Evolutionary conservation across 768 basidiomycete species (phyloP).

Genomic region (Mycena haematopus): DNA sequence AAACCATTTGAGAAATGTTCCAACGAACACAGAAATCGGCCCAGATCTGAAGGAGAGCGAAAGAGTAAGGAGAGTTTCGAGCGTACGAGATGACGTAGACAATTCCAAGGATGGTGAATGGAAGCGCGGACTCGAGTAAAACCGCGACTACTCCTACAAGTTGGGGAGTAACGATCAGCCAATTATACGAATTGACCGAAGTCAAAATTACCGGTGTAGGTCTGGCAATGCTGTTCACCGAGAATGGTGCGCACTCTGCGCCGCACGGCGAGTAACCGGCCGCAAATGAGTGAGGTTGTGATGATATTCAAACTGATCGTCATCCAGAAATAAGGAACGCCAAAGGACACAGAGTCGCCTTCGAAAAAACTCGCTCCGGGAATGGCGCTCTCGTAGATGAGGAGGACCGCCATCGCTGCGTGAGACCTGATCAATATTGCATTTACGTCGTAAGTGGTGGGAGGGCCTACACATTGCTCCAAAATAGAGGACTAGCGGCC

Average conservation of each 20-base stretch:
- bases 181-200: not conserved
- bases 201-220: conserved; percentile 35
- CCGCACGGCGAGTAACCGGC: conserved; percentile 34
- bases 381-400: conserved; percentile 37
- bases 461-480: conserved; percentile 31
- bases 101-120: conserved; percentile 39
- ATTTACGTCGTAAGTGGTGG: not conserved
- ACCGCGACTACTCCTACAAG: conserved; percentile 33
- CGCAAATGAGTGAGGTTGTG: conserved; percentile 39
- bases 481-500: conserved; percentile 34
- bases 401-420: conserved; percentile 38
- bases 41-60: conserved; percentile 40
- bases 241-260: conserved; percentile 30
- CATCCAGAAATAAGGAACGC: conserved; percentile 39
- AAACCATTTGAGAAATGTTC: not conserved
- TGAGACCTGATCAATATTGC: no score
- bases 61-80: conserved; percentile 33
- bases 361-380: conserved; percentile 39
- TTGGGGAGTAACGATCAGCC: not conserved
- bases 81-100: conserved; percentile 38
- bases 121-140: conserved; percentile 40
- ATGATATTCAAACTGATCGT: conserved; percentile 41
- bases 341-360: conserved; percentile 37
- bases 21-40: conserved; percentile 40
- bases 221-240: conserved; percentile 33